Evolutionary conservation across 805 yeast species (phyloP), one percentile per base, ranked within the genome.

Genomic region (Metschnikowia reukaufii): DNA sequence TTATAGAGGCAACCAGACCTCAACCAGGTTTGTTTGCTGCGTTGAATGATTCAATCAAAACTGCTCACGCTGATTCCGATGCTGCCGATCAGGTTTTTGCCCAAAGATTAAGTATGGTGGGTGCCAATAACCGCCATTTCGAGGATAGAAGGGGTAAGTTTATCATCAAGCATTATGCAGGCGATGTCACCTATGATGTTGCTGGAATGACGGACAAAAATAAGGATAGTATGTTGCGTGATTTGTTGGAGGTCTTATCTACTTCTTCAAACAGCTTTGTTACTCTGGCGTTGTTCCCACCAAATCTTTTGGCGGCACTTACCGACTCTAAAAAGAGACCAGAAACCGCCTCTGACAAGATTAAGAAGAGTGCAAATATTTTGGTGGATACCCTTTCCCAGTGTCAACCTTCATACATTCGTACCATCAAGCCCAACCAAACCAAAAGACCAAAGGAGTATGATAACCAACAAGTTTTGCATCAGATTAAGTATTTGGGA

Each of bases 41-140:
- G 2, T 77, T 94, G 69, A 94, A 92, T 67, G 99, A 94, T 73
- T 92, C 98, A 0, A 85, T 90, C 60, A 97, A 97, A 31, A 94
- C 98, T 21, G 99, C 99, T 0, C 99, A 94, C 64, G 99, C 99
- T 3, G 98, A 94, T 63, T 86, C 97, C 0, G 77, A 73, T 43
- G 99, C 98, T 16, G 98, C 98, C 2, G 99, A 94, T 66, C 96
- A 90, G 69, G 88, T 95, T 0, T 94, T 94, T 67, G 86, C 94
- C 15, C 96, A 89, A 73, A 80, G 97, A 68, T 76, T 94, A 60
- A 87, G 89, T 56, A 77, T 88, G 82, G 87, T 94, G 48, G 76
- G 76, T 7, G 74, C 90, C 6, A 67, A 78, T 18, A 91, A 90
- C 65, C 85, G 88, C 19, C 95, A 94, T 65, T 90, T 94, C 63